Evolutionary conservation across 495 filamentous ascomycete genomes (phyloP).

Genomic region (Podospora anserina): DNA sequence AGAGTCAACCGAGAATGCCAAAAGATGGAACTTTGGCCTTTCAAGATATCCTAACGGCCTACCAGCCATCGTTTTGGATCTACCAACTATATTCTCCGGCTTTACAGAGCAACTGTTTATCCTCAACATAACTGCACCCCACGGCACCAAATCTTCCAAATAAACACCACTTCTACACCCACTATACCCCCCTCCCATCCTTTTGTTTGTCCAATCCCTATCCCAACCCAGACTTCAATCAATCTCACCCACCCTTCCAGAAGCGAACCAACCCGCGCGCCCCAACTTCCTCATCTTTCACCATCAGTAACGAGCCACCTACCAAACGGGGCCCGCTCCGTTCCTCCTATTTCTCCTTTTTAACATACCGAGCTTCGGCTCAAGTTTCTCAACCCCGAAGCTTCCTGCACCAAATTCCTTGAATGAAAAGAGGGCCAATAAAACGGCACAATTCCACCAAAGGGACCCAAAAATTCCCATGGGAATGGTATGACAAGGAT

Average conservation of each 20-base stretch:
- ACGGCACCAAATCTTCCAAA: too few relatives aligned
- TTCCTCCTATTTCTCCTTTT: neutral
- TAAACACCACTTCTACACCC: too few relatives aligned
- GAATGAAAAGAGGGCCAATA: neutral
- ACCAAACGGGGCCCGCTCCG: neutral
- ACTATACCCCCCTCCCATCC: too few relatives aligned
- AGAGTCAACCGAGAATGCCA: too few relatives aligned
- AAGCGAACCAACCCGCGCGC: neutral
- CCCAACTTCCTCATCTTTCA: neutral
- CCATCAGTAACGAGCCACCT: neutral
- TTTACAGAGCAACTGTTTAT: too few relatives aligned
- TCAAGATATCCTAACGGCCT: too few relatives aligned
- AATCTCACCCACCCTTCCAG: neutral
- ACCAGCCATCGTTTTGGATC: too few relatives aligned
- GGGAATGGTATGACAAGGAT: neutral
- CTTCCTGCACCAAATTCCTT: neutral
- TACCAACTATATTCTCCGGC: too few relatives aligned
- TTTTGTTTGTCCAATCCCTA: too few relatives aligned
- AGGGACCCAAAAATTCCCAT: neutral
- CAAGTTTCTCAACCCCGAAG: neutral
- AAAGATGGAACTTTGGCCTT: too few relatives aligned
- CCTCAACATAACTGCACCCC: too few relatives aligned
- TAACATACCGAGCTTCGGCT: neutral
- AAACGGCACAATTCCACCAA: neutral
- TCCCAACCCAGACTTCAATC: neutral